Conservation (phyloP, 2,329 filamentous ascomycete genomes). For the Trichoderma koningiopsis region DNA sequence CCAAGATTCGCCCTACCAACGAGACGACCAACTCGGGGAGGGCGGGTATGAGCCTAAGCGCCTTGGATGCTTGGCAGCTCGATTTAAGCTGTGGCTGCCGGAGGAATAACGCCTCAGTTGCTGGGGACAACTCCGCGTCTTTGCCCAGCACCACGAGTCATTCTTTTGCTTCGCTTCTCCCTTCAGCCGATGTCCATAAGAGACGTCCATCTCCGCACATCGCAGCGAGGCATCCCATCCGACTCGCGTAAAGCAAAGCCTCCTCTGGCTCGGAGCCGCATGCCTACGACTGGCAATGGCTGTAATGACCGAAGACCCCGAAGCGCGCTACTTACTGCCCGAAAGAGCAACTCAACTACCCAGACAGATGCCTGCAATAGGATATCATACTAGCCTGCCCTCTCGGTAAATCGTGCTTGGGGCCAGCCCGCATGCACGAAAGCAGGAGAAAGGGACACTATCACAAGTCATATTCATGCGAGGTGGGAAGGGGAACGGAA, state of each 20-base stretch:
- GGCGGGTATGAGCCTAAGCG: not conserved
- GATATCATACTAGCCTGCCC: not conserved
- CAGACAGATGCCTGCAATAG: not conserved
- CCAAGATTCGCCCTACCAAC: not conserved
- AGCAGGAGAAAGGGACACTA: not conserved
- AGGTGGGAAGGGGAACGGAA: slow-evolving; percentile 24
- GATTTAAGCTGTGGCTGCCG: not conserved
- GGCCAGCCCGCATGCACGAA: not conserved
- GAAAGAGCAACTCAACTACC: not conserved
- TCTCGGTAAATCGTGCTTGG: not conserved
- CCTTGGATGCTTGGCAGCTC: not conserved
- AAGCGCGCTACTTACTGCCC: not conserved
- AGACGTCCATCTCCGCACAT: not conserved
- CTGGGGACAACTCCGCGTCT: not conserved
- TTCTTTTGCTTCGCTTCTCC: not conserved
- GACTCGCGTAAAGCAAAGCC: not conserved
- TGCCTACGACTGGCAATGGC: too few relatives aligned
- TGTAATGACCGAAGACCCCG: not conserved
- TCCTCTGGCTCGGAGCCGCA: not conserved
- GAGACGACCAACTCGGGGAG: not conserved
- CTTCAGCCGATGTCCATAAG: not conserved
- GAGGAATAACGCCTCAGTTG: too few relatives aligned
- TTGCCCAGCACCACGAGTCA: not conserved
- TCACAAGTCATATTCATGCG: not conserved
- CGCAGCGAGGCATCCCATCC: not conserved